Evolutionary conservation across 2,329 filamentous ascomycete genomes (phyloP), one percentile per base, ranked within the genome.

Genomic region (Diaporthe sp.): DNA sequence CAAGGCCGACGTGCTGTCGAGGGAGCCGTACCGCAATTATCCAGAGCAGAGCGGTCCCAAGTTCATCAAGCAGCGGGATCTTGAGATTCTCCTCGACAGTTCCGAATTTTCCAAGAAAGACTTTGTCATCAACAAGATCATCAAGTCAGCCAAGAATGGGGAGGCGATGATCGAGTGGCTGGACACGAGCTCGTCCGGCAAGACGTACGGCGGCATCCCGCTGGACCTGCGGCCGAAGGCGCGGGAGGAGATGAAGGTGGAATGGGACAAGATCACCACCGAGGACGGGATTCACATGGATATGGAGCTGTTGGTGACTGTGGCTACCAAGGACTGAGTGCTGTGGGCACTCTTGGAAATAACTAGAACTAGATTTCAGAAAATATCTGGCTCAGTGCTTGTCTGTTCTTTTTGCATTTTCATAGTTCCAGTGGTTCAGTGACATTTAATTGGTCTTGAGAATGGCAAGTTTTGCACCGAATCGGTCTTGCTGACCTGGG

Each of bases 141-240:
- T 80, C 72, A 82, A 82, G 77, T 70, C 34, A 34, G 65, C 65
- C 2, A 70, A 70, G 49, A 22, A 70, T 22, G 65, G 67, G 4
- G 79, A 79, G 8, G 80, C 71, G 22, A 82, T 82, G 81, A 76
- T 82, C 49, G 78, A 82, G 5, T 82, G 81, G 81, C 31, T 82
- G 60, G 81, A 81, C 72, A 81, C 80, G 7, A 82, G 81, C 72
- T 82, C 81, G 31, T 82, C 81, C 5, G 81, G 81, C 37, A 81
- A 81, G 76, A 82, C 81, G 22, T 82, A 82, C 60, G 81, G 81
- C 4, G 79, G 79, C 6, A 80, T 82, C 53, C 81, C 81, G 15
- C 60, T 79, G 3, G 79, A 82, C n/a, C 47, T 82, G 67, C 77
- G 80, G 44, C 79, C 80, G 0, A 73, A 68, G 25, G 81, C 80